These are phyloP conservation scores for Taphrina flavorubra DNA, from an alignment of 1,139 yeast genomes.

Conservation along the genomic window DNA sequence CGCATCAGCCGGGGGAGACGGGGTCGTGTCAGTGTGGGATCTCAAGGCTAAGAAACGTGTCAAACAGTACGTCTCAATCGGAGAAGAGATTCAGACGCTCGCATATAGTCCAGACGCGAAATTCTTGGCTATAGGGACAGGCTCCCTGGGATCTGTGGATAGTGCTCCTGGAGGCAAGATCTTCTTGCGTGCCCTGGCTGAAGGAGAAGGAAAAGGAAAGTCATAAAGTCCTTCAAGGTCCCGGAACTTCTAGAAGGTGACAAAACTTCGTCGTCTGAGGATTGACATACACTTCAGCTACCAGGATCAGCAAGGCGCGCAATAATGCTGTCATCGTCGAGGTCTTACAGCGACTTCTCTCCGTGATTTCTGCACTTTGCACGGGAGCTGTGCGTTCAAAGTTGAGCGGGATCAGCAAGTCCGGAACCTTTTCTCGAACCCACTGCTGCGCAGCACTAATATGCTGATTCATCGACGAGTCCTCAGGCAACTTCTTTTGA, in stretches of 20 bases:
- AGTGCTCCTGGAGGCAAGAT: conserved; percentile 17
- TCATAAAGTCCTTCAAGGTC: neutral
- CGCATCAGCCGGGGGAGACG: conserved; percentile 82
- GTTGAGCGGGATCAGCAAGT: conserved; percentile 48
- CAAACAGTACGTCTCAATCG: conserved; percentile 63
- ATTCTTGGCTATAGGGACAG: conserved; percentile 60
- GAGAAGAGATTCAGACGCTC: conserved; percentile 59
- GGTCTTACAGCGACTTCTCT: conserved; percentile 5
- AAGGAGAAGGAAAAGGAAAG: conserved; percentile 33
- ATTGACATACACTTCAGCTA: conserved; percentile 43
- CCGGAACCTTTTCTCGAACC: conserved; percentile 50
- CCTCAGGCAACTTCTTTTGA: conserved; percentile 43
- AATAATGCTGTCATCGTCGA: neutral
- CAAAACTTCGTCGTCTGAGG: conserved; percentile 46
- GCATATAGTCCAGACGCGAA: conserved; percentile 54
- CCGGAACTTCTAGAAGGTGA: conserved; percentile 39
- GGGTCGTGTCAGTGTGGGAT: conserved; percentile 79
- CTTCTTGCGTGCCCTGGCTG: conserved; percentile 25
- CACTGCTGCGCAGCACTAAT: conserved; percentile 48
- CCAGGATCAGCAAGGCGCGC: neutral
- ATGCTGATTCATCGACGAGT: conserved; percentile 37
- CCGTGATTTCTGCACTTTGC: conserved; percentile 2
- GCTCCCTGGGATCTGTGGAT: conserved; percentile 30
- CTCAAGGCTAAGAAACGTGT: conserved; percentile 65
- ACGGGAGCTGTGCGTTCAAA: conserved; percentile 46